A percentile compares a stretch with the other conserved stretches of the same genome.
phyloP scores from a whole-genome alignment of 257 asterid species.

The Solanum pennellii region DNA sequence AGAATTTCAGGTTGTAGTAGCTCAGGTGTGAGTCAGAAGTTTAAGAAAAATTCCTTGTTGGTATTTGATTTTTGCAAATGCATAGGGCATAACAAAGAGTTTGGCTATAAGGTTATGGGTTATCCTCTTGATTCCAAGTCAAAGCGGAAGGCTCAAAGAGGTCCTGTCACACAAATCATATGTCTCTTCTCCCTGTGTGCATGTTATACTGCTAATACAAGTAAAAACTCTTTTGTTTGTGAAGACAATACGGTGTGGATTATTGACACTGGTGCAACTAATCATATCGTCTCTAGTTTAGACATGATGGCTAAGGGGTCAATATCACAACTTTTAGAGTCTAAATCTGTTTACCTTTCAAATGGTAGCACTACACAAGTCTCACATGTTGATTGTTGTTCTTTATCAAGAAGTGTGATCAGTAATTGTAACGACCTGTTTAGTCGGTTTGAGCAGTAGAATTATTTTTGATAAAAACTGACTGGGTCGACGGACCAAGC shows the following conservation, averaged over 20 bases:
- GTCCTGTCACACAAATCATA: neutral
- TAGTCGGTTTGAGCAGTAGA: no score
- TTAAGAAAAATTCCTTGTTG: neutral
- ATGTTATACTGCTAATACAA: neutral
- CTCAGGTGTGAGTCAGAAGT: neutral
- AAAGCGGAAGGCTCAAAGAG: no score
- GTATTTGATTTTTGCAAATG: no score
- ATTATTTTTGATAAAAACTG: no score
- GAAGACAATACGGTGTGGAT: neutral
- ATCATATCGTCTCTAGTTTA: neutral
- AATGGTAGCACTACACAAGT: neutral
- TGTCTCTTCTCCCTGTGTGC: no score
- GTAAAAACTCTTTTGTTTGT: neutral
- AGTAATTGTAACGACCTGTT: no score
- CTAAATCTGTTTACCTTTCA: neutral
- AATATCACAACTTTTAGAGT: neutral
- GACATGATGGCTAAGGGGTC: neutral
- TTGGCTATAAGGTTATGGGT: neutral
- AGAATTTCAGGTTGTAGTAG: neutral
- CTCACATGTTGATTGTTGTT: neutral
- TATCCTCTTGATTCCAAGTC: neutral
- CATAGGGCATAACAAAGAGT: neutral
- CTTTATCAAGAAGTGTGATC: neutral
- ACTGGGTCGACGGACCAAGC: no score
- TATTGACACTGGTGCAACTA: neutral